phyloP scores from a whole-genome alignment of 164 flowering plant species.

The Taxillus chinensis region DNA sequence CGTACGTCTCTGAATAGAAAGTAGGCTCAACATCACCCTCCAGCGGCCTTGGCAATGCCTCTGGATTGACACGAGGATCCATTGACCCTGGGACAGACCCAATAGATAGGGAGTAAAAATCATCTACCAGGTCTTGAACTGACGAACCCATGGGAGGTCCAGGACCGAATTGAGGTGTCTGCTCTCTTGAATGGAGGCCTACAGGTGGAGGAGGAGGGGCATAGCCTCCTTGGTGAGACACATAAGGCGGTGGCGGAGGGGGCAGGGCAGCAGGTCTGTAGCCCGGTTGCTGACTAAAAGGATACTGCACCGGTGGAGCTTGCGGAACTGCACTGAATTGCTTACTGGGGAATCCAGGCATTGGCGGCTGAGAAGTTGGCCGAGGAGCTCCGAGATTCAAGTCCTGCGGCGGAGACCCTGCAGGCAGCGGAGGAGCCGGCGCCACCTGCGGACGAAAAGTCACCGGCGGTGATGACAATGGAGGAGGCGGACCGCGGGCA shows the following conservation, averaged over 20 bases:
- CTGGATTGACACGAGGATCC: constrained; percentile 66
- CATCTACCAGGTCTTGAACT: constrained; percentile 65
- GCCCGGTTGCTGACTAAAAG: constrained; percentile 28
- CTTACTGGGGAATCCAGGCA: constrained; percentile 45
- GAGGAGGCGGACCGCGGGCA: too few relatives aligned
- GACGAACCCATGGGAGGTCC: constrained; percentile 43
- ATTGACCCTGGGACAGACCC: constrained; percentile 75
- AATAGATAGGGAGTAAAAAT: constrained; percentile 67
- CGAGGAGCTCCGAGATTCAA: constrained; percentile 11
- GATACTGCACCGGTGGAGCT: constrained; percentile 25
- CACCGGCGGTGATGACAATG: too few relatives aligned
- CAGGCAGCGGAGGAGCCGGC: constrained; percentile 18
- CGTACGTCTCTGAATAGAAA: constrained; percentile 42
- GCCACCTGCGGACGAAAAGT: too few relatives aligned
- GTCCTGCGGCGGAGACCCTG: constrained; percentile 7
- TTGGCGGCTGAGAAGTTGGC: constrained; percentile 24
- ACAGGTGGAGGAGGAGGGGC: constrained; percentile 30
- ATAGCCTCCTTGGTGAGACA: constrained; percentile 47
- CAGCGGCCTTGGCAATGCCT: constrained; percentile 78
- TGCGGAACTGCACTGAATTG: constrained; percentile 34
- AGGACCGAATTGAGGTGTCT: constrained; percentile 32
- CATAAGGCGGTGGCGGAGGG: constrained; percentile 27
- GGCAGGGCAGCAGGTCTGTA: constrained; percentile 28
- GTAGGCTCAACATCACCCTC: constrained; percentile 76
- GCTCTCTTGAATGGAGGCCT: constrained; percentile 35